phyloP scores from a whole-genome alignment of 768 basidiomycete genomes.

The Boletus rubescentipes region DNA sequence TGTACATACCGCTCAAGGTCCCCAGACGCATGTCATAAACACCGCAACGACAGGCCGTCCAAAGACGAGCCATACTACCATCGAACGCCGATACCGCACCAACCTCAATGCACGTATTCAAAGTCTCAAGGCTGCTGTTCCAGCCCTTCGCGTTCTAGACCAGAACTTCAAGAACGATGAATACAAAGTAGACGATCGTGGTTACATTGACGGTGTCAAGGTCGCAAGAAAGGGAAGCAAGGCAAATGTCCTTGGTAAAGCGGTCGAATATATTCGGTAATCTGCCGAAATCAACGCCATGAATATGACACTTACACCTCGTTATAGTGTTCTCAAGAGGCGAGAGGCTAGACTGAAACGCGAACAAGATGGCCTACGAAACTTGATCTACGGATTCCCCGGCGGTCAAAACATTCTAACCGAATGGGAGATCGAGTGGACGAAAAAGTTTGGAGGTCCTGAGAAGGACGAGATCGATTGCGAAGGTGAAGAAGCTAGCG shows the following conservation, averaged over 20 bases:
- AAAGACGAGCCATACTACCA: conserved; percentile 90
- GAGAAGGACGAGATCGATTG: conserved; percentile 72
- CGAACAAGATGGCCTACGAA: conserved; percentile 74
- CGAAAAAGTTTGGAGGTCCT: conserved; percentile 69
- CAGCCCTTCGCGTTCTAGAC: conserved; percentile 78
- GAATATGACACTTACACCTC: conserved; percentile 3
- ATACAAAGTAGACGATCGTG: conserved; percentile 69
- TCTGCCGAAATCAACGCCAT: conserved; percentile 11
- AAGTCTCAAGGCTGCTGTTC: conserved; percentile 75
- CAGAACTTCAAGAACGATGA: conserved; percentile 44
- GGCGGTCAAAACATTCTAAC: conserved; percentile 68
- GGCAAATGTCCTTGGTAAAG: conserved; percentile 86
- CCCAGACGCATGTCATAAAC: conserved; percentile 24
- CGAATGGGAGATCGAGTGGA: conserved; percentile 80
- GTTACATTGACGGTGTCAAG: conserved; percentile 90
- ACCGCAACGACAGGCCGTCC: conserved; percentile 19
- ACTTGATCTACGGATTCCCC: conserved; percentile 67
- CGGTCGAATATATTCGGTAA: conserved; percentile 82
- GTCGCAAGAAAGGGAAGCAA: conserved; percentile 90
- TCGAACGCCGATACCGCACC: conserved; percentile 85
- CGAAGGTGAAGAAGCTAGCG: conserved; percentile 40
- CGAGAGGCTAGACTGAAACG: conserved; percentile 68
- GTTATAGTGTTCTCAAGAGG: conserved; percentile 68
- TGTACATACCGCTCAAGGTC: conserved; percentile 21
- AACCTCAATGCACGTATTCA: conserved; percentile 87